Base-by-base conservation (phyloP, 805 yeast genomes). In the Schwanniomyces sp. region DNA sequence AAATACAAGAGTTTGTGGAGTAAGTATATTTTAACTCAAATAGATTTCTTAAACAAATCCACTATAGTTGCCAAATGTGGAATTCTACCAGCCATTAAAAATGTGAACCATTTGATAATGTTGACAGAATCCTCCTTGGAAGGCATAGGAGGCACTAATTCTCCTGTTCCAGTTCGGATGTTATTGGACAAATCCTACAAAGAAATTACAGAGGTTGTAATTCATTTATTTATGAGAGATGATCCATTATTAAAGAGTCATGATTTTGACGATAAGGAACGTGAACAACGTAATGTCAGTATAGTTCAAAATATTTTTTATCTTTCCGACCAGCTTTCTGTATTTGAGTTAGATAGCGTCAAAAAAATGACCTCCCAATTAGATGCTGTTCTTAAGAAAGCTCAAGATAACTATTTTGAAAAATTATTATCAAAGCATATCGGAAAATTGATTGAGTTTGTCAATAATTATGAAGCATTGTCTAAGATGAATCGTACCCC, bases 381-480 rank as follows among this genome's bases (percentile, higher is more conserved):
- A 39, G 64, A 62, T 1, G 28, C 53, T 3, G 62, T 64, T 4
- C 71, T 70, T 53, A 54, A 52, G 36, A 57, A 56, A 41, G 59
- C 62, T 8, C 63, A 68, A 53, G 56, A 53, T 3, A 56, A 56
- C 21, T 72, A 73, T 50, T 70, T 70, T 59, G 63, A 62, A 43
- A 62, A 59, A 52, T 53, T 67, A 12, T 51, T 70, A 21, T 57
- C 59, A 46, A 74, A 83, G 40, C 74, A 82, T 21, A 74, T 90
- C 57, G 92, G 94, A 0, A 86, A 85, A 57, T 57, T 91, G 43
- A 69, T 81, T 12, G 82, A 80, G 25, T 85, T 88, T 61, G 79
- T 90, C 2, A 75, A 76, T 36, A 88, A 84, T 30, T 80, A 84
- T 37, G 86, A 84, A 48, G 74, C 78, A 2, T 61, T 83, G 10